phyloP scores from a whole-genome alignment of 495 filamentous ascomycete species.

The Immersiella caudata region DNA sequence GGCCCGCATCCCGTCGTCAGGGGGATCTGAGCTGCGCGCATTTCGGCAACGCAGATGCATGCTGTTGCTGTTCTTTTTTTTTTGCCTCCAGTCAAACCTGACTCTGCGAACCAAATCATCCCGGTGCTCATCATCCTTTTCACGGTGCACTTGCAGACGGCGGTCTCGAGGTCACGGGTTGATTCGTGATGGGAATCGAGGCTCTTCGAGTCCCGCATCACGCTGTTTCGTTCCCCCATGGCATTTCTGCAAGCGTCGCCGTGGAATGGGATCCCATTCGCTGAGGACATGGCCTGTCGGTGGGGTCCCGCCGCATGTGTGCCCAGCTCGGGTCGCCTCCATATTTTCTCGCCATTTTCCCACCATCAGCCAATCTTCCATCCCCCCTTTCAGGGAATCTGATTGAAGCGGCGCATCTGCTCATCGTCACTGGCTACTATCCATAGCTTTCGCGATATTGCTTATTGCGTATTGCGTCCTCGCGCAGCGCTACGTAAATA shows the following conservation, averaged over 20 bases:
- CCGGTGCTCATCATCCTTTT: background rate
- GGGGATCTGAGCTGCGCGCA: background rate
- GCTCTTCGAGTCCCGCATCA: background rate
- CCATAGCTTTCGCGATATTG: background rate
- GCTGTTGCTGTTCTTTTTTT: background rate
- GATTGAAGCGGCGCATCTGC: background rate
- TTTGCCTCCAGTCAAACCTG: background rate
- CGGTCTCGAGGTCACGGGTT: background rate
- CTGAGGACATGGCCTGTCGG: background rate
- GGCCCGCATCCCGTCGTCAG: background rate
- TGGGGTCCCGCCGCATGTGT: background rate
- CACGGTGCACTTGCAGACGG: background rate
- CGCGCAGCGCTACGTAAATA: background rate
- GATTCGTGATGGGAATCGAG: conserved; percentile 2
- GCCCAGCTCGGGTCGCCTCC: background rate
- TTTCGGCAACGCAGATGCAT: background rate
- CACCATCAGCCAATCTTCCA: conserved; percentile 3
- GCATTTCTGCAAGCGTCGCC: conserved; percentile 5
- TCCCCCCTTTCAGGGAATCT: background rate
- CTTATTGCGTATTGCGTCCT: background rate
- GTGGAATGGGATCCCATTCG: conserved; percentile 13
- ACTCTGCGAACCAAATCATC: background rate
- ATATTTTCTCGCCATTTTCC: background rate
- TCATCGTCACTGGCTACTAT: background rate
- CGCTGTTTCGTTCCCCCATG: conserved; percentile 1